Base-by-base conservation (phyloP, 2,329 filamentous ascomycete genomes). In the Xylariaceae sp. region DNA sequence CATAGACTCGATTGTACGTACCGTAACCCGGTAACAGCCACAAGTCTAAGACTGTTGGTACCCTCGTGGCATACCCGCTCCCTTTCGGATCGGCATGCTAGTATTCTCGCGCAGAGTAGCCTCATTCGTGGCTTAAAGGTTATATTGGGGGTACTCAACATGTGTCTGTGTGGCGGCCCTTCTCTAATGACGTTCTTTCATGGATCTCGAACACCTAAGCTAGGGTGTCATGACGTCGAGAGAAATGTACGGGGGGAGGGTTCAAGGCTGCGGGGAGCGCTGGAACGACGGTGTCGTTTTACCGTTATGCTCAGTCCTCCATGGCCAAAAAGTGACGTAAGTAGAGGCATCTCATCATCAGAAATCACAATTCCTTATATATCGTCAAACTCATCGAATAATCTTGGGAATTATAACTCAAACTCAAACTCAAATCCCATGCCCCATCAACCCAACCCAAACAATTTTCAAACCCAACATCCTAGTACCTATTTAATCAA, bases 191-290 rank as follows among this genome's bases (percentile, higher is more conserved):
- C 68, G 68, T 70, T 58, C 61, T 48, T 28, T 45, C 40, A 16
- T 60, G 26, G 33, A 46, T 53, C 39, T 34, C 11, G 29, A 37
- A 51, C 29, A 24, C 16, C 48, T 54, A 54, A 57, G 43, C 19
- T n/a, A 49, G 47, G 17, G 41, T n/a, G 45, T 60, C 67, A 70
- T 71, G 68, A 71, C 68, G 68, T 71, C 67, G 64, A 65, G 44
- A 45, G 21, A 2, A 39, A 61, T 62, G 57, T 58, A 40, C 41
- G 56, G 61, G 62, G 56, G 46, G 62, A 63, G 58, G 50, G 55
- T 45, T 54, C 53, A 26, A 17, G 16, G 45, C 36, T 49, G 60
- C 34, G 61, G 52, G 19, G 44, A 51, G 53, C 4, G 45, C 28
- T 19, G 12, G 23, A 47, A 21, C 40, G 41, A 53, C 16, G 21